Percentiles rank a stretch among this genome's conserved stretches.
Evolutionary conservation across 768 basidiomycete species (phyloP).

Genomic region (Naganishia friedmannii): DNA sequence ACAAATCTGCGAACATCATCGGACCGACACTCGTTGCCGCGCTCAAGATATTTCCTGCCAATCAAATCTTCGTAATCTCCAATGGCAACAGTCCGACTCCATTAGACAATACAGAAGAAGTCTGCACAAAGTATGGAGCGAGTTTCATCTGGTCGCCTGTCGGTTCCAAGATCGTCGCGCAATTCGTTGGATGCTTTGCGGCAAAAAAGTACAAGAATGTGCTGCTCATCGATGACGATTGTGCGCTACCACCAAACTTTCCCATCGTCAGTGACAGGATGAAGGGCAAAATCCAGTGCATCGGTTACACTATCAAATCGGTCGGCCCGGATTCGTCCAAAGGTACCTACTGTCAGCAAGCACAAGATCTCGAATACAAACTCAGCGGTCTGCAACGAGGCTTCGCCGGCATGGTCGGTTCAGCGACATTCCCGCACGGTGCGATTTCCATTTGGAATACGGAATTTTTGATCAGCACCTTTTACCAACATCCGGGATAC

Average conservation of each 20-base stretch:
- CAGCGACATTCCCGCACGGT: conserved; percentile 18
- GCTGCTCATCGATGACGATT: conserved; percentile 25
- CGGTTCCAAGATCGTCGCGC: conserved; percentile 21
- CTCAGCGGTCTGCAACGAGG: conserved; percentile 16
- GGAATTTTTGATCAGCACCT: conserved; percentile 21
- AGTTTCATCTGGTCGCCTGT: conserved; percentile 22
- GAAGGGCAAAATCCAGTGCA: conserved; percentile 20
- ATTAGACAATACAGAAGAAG: conserved; percentile 21
- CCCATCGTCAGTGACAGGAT: conserved; percentile 24
- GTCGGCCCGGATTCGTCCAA: conserved; percentile 7
- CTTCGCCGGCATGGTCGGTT: conserved; percentile 14
- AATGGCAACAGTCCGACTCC: conserved; percentile 25
- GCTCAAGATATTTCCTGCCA: conserved; percentile 22
- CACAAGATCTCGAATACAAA: conserved; percentile 20
- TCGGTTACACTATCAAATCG: conserved; percentile 25
- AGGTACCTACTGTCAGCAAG: conserved; percentile 18
- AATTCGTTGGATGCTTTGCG: conserved; percentile 27
- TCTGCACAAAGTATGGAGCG: conserved; percentile 11
- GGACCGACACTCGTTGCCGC: conserved; percentile 2
- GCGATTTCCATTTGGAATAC: conserved; percentile 20
- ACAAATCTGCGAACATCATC: conserved; percentile 14
- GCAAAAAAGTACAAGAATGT: conserved; percentile 20
- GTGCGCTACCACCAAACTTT: conserved; percentile 23
- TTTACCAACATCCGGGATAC: conserved; percentile 18
- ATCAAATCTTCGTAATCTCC: conserved; percentile 20